phyloP scores from a whole-genome alignment of 805 yeast genomes.

The Lipomyces mesembrius region DNA sequence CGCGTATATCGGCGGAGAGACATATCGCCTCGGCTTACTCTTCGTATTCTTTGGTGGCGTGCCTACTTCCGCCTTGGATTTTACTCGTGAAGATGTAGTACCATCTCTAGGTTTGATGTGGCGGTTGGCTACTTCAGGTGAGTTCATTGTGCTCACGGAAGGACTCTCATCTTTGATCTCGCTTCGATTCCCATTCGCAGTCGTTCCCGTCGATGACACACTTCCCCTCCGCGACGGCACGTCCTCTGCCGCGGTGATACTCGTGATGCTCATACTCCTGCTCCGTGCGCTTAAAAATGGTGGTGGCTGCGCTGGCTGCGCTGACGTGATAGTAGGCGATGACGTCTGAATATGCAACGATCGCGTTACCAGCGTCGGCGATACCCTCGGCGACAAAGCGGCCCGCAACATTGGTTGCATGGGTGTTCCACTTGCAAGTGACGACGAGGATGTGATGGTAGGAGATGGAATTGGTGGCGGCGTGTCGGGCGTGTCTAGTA shows the following conservation, averaged over 20 bases:
- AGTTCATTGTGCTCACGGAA: neutral
- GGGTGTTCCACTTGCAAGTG: conserved; percentile 5
- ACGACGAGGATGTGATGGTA: conserved; percentile 6
- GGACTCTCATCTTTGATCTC: conserved; percentile 9
- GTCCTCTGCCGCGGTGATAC: conserved; percentile 13
- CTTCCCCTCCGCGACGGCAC: conserved; percentile 10
- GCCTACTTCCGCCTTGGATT: neutral
- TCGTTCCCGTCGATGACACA: conserved; percentile 10
- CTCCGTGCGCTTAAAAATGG: conserved; percentile 14
- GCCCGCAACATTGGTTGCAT: conserved; percentile 16
- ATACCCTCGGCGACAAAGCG: neutral
- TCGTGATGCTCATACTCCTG: conserved; percentile 32
- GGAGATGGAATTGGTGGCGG: conserved; percentile 18
- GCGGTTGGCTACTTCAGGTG: neutral
- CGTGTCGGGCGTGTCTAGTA: conserved; percentile 23
- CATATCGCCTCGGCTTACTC: conserved; percentile 64
- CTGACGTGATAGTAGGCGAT: neutral
- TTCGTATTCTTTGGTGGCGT: conserved; percentile 25
- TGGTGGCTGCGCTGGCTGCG: conserved; percentile 1
- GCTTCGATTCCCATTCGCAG: neutral
- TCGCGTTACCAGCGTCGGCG: conserved; percentile 11
- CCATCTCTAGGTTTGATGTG: neutral
- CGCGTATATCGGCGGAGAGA: conserved; percentile 80
- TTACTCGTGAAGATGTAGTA: neutral
- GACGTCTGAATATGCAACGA: conserved; percentile 6